Conservation (phyloP, 352 stramenopile genomes). For the Phytophthora sansomeana region DNA sequence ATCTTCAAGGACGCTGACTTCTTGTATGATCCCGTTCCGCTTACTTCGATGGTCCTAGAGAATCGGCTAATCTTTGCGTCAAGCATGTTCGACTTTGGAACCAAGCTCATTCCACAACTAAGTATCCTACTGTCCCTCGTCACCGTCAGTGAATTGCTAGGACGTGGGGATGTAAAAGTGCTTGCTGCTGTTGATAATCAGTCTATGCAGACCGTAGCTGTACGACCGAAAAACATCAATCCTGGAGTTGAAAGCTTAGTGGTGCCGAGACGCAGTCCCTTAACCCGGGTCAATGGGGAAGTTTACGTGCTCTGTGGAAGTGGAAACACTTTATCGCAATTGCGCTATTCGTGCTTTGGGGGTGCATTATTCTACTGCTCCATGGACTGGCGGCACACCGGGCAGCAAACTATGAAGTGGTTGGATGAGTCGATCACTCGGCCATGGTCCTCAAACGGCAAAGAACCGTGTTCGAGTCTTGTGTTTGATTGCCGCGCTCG, state of each 20-base stretch:
- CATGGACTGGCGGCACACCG: slow-evolving; percentile 13
- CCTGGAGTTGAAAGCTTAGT: neutral
- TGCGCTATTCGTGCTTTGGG: slow-evolving; percentile 24
- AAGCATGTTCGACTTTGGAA: slow-evolving; percentile 14
- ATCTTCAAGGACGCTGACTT: slow-evolving; percentile 14
- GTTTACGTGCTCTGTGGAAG: slow-evolving; percentile 9
- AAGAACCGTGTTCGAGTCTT: slow-evolving; percentile 31
- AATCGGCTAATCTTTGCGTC: slow-evolving; percentile 26
- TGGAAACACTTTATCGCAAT: slow-evolving; percentile 13
- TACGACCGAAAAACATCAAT: slow-evolving; percentile 2
- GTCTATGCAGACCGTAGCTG: neutral
- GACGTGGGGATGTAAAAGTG: slow-evolving; percentile 7
- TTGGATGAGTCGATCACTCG: slow-evolving; percentile 20
- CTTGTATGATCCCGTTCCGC: slow-evolving; percentile 1
- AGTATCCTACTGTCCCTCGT: slow-evolving; percentile 23
- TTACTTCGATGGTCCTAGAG: slow-evolving; percentile 5
- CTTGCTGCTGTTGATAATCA: neutral
- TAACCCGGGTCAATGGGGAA: neutral
- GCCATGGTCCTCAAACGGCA: slow-evolving; percentile 32
- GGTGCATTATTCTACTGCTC: slow-evolving; percentile 16
- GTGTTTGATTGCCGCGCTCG: slow-evolving; percentile 25
- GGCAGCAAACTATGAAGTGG: slow-evolving; percentile 20
- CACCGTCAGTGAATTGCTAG: slow-evolving; percentile 14
- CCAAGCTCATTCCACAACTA: slow-evolving; percentile 27
- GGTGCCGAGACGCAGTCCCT: neutral